Evolutionary conservation across 257 asterid genomes (phyloP), one percentile per base, ranked within the genome.

Genomic region (Solanum pimpinellifolium): DNA sequence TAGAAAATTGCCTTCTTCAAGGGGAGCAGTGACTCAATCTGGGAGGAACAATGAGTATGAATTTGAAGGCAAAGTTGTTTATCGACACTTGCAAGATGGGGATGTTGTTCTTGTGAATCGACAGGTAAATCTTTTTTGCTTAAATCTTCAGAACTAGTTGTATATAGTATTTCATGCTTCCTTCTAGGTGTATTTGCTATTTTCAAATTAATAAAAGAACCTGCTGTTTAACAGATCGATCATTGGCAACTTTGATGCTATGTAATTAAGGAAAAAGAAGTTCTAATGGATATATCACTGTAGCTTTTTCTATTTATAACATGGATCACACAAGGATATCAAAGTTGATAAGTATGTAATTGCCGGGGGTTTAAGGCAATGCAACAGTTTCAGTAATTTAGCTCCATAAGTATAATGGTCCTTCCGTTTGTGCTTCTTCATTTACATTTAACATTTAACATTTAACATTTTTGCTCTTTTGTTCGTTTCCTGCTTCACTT

Each of bases 71-170:
- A 97, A 96, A 91, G 86, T 84, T 86, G 98, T 97, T 44, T 84
- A 88, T 90, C 97, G 99, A 72, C 99, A 97, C 93, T 90, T 97
- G 94, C 96, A 91, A 90, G 99, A 97, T 92, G 99, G 99, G 75
- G 99, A 97, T 90, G 91, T 97, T 85, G 99, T 97, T 87, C 98
- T 97, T 89, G 99, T 95, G 69, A 97, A 97, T 92, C 93, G 99
- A 39, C 99, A 97, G 98, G 99, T 97, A 89, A 65, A 47, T 41
- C 84, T 90, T 59, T 78, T 85, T 77, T 73, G 69, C 74, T 86
- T 42, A 72, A 25, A 49, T 52, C 49, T 52, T 6, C 84, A 62
- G 59, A 60, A 56, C 80, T 59, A 21, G 47, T 72, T 47, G 46
- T 73, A 81, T 47, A 46, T 72, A 65, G 76, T 41, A 33, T 85